These are phyloP conservation scores for Fusarium equiseti DNA, from an alignment of 2,329 filamentous ascomycete species.

Conservation along the genomic window DNA sequence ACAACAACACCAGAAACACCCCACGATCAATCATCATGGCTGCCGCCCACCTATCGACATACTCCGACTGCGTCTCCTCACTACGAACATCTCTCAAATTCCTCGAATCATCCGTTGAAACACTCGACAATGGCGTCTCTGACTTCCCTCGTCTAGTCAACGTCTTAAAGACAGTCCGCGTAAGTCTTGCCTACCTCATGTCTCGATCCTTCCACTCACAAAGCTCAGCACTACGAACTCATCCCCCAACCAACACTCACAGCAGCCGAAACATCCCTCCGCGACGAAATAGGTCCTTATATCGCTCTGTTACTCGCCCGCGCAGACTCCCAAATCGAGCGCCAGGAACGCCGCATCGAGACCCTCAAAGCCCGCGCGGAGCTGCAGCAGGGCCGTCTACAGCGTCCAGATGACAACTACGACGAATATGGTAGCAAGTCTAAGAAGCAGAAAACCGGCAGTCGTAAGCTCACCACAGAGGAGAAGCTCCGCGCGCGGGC, in stretches of 20 bases:
- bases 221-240: slow-evolving; percentile 86
- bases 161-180: slow-evolving; percentile 69
- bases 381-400: slow-evolving; percentile 79
- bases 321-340: slow-evolving; percentile 85
- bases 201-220: slow-evolving; percentile 1
- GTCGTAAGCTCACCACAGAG: slow-evolving; percentile 63
- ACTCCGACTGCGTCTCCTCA: slow-evolving; percentile 70
- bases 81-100: slow-evolving; percentile 70
- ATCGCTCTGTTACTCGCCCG: slow-evolving; percentile 82
- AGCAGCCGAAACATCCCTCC: slow-evolving; percentile 83
- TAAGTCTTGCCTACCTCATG: slow-evolving; percentile 50
- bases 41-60: slow-evolving; percentile 53
- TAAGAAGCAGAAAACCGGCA: slow-evolving; percentile 43
- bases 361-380: slow-evolving; percentile 85
- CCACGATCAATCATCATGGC: slow-evolving; percentile 37
- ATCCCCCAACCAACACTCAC: slow-evolving; percentile 87
- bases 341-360: slow-evolving; percentile 84
- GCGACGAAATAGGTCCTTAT: slow-evolving; percentile 90
- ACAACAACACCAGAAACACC: slow-evolving; percentile 13
- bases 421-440: slow-evolving; percentile 23
- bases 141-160: slow-evolving; percentile 68
- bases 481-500: slow-evolving; percentile 68
- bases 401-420: slow-evolving; percentile 45
- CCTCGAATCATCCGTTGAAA: slow-evolving; percentile 70
- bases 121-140: slow-evolving; percentile 66